Percentiles rank a stretch among this genome's conserved stretches.
phyloP scores from a whole-genome alignment of 192 early-diverging fungal genomes.

The Coemansia sp. region DNA sequence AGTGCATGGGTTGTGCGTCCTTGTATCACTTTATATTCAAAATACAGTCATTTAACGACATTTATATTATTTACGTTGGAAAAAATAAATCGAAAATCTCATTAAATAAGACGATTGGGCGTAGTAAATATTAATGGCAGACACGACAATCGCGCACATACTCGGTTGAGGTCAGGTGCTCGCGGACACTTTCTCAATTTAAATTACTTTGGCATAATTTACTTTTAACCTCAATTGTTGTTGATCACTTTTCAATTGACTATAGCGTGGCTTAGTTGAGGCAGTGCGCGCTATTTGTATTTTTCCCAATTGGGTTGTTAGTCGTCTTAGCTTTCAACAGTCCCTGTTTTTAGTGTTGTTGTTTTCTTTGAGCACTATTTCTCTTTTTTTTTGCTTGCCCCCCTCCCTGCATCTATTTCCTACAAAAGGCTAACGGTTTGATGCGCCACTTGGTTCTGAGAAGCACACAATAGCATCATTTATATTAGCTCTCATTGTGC shows the following conservation, averaged over 20 bases:
- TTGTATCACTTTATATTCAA: not conserved
- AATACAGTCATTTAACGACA: not conserved
- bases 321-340: not conserved
- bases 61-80: not conserved
- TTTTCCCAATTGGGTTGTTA: not conserved
- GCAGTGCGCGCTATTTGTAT: not conserved
- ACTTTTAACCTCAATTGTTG: too few species aligned
- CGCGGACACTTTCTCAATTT: not conserved
- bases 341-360: conserved; percentile 2
- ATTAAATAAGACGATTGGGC: not conserved
- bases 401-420: not conserved
- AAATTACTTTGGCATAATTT: not conserved
- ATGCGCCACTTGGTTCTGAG: not conserved
- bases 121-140: not conserved
- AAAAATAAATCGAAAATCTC: not conserved
- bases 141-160: not conserved
- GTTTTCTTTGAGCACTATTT: conserved; percentile 6
- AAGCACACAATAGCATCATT: not conserved
- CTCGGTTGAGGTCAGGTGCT: conserved; percentile 4
- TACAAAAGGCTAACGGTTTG: not conserved
- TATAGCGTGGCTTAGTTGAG: conserved; percentile 1
- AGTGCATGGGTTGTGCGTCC: not conserved
- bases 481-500: conserved; percentile 2
- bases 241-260: not conserved
- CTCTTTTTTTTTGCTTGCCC: not conserved